Evolutionary conservation across 306 rosid genomes (phyloP).

Genomic region (Inga leiocalycina): DNA sequence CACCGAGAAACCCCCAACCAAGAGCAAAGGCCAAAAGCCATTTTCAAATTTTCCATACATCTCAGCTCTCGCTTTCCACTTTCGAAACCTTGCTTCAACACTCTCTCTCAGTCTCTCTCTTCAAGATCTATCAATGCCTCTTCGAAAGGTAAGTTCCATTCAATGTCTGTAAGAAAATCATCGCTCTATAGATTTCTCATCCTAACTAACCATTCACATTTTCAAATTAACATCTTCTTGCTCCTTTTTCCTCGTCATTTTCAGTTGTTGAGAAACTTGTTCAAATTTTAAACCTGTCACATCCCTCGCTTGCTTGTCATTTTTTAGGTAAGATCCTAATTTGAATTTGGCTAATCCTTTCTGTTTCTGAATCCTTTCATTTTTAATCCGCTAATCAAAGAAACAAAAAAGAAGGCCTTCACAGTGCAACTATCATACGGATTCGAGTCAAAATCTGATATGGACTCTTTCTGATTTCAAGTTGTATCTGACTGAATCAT

Average conservation of each 20-base stretch:
- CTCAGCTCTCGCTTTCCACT: not conserved
- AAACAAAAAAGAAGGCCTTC: not conserved
- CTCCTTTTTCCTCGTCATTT: not conserved
- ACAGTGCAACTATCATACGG: not conserved
- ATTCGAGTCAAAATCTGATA: not conserved
- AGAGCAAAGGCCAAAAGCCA: not conserved
- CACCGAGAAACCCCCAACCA: not conserved
- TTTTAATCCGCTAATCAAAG: not conserved
- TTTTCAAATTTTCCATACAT: not conserved
- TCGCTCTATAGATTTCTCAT: not conserved
- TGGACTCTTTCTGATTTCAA: not conserved
- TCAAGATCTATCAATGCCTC: constrained; percentile 12
- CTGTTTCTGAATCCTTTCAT: not conserved
- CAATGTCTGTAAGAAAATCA: not conserved
- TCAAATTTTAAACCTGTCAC: not conserved
- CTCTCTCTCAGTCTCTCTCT: not conserved
- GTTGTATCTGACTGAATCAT: not conserved
- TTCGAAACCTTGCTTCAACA: not conserved
- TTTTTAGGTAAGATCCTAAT: not conserved
- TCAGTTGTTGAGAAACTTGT: not conserved
- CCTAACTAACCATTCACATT: not conserved
- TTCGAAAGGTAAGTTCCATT: not conserved
- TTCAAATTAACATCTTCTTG: not conserved
- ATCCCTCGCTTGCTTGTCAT: not conserved
- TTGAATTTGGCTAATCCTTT: not conserved